These are phyloP conservation scores for Chimonanthus praecox DNA, from an alignment of 164 flowering plant genomes.

Conservation along the genomic window DNA sequence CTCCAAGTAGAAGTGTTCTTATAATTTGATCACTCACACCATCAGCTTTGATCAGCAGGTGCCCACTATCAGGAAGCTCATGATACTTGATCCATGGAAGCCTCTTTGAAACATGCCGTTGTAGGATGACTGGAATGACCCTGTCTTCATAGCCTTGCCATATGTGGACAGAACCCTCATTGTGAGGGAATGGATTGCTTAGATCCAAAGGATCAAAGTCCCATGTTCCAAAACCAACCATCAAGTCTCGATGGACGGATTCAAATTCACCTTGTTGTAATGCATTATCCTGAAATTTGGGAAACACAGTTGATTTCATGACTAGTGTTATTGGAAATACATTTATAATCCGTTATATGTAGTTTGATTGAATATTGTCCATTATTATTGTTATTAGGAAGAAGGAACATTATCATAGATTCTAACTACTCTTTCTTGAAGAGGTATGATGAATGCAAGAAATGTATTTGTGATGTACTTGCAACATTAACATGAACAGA, in stretches of 20 bases:
- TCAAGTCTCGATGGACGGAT: slow-evolving; percentile 48
- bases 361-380: too few relatives aligned
- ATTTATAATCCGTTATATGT: too few relatives aligned
- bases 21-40: slow-evolving; percentile 35
- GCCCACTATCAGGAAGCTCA: slow-evolving; percentile 35
- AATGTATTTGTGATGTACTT: background rate
- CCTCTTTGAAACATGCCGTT: slow-evolving; percentile 40
- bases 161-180: slow-evolving; percentile 55
- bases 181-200: slow-evolving; percentile 47
- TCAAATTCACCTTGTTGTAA: slow-evolving; percentile 37
- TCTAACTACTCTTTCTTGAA: too few relatives aligned
- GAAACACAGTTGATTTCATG: background rate
- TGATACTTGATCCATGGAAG: slow-evolving; percentile 69
- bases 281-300: slow-evolving; percentile 9
- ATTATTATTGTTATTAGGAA: background rate
- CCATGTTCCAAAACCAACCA: slow-evolving; percentile 59
- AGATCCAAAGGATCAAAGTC: slow-evolving; percentile 59
- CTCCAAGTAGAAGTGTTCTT: slow-evolving; percentile 42
- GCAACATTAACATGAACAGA: background rate
- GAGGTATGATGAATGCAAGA: background rate
- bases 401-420: background rate
- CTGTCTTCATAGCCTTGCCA: slow-evolving; percentile 75
- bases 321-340: background rate
- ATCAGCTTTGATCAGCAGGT: slow-evolving; percentile 14
- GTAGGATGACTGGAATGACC: slow-evolving; percentile 42